Evolutionary conservation across 352 stramenopile genomes (phyloP), one percentile per base, ranked within the genome.

Genomic region (Peronosclerospora sorghi): DNA sequence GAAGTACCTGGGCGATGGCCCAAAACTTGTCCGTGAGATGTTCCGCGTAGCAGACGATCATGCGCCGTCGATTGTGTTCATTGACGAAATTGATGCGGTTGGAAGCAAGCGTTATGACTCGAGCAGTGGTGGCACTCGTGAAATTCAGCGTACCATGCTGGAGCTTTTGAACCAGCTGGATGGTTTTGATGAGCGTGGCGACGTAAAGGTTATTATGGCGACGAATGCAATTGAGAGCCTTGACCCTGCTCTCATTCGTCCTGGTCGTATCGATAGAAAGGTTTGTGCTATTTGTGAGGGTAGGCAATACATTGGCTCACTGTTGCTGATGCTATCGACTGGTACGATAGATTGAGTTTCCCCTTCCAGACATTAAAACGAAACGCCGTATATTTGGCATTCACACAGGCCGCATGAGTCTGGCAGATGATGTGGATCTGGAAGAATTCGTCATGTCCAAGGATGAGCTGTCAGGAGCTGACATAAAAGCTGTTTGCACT

Each of bases 151-250:
- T 61, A 99, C 97, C 30, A 99, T 99, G 96, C 80, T 99, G 37
- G 97, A 99, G 70, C 77, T 99, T 23, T 70, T 99, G 8, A 99
- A 99, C 70, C 97, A 99, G 72, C 79, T 99, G 32, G 97, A 99
- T 67, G 97, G 97, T 32, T 99, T 99, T 52, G 96, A 99, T 62
- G 96, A 99, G 65, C 82, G 96, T 29, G 94, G 94, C 8, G 96
- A 99, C 56, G 95, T 99, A 41, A 99, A 99, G 83, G 84, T 99
- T 35, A 99, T 99, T 64, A 99, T 99, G 97, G 97, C 97, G 6
- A 99, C 97, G 4, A 99, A 99, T 68, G 90, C 95, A 43, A 99
- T 99, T 54, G 96, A 99, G 54, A 97, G 79, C 18, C 73, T 99
- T 2, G 97, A 99, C 66, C 97, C 97, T 7, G 97, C 97, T 5